Conservation (phyloP, 768 basidiomycete species). For the Leccinum disarticulatum region DNA sequence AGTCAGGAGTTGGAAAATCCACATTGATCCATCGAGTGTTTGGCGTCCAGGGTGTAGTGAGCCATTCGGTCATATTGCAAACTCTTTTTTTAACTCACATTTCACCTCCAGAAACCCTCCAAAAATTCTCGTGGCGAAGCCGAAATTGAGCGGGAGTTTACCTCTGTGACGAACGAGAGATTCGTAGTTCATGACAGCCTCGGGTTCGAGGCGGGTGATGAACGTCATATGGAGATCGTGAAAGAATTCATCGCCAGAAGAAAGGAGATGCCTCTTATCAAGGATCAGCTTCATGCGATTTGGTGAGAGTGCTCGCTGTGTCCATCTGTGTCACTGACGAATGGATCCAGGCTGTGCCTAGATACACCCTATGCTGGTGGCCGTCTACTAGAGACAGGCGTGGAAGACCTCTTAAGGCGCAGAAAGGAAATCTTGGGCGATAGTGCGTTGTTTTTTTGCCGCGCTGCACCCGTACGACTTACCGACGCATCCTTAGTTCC, state of each 20-base stretch:
- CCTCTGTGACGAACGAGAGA: not conserved
- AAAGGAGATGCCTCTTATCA: not conserved
- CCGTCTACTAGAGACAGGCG: conserved; percentile 15
- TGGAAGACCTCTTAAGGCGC: conserved; percentile 11
- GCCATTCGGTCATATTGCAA: not conserved
- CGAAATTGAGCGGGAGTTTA: not conserved
- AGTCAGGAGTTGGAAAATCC: conserved; percentile 20
- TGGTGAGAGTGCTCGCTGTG: conserved; percentile 1
- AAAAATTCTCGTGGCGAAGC: not conserved
- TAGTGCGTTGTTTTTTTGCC: not conserved
- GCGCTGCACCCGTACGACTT: conserved; percentile 5
- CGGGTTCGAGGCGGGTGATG: not conserved
- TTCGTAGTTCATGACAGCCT: not conserved
- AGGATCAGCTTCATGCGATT: conserved; percentile 16
- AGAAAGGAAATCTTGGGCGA: conserved; percentile 5
- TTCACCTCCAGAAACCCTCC: not conserved
- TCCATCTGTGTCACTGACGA: not conserved
- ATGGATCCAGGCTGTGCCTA: conserved; percentile 14
- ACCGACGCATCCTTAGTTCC: not conserved
- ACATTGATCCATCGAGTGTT: no score
- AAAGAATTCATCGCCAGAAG: not conserved
- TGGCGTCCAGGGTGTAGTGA: no score
- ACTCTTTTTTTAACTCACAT: not conserved
- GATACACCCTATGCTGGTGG: conserved; percentile 15
- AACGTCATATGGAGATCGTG: not conserved